Evolutionary conservation across 108 stramenopile genomes (phyloP).

Genomic region (Epithemia pelagica): DNA sequence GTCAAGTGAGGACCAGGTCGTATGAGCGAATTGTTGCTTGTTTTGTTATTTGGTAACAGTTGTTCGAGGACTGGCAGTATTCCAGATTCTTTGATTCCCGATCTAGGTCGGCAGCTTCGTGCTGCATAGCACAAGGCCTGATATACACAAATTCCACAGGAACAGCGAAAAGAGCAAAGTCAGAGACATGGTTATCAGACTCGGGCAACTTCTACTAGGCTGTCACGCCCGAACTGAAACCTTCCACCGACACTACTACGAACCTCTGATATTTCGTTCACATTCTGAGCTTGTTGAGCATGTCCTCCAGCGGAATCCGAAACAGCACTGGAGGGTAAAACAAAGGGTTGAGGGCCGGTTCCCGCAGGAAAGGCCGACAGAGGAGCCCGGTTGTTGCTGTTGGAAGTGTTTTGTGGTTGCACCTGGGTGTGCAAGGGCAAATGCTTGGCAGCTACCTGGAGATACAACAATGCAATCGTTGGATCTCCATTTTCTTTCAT

Average conservation of each 20-base stretch:
- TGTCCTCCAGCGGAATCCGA: not conserved
- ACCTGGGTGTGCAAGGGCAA: not conserved
- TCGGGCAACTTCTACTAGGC: not conserved
- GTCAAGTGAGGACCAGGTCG: not conserved
- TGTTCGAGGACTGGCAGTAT: not conserved
- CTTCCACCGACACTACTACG: not conserved
- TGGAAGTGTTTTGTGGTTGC: not conserved
- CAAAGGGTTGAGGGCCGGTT: not conserved
- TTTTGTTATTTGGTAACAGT: not conserved
- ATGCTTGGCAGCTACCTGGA: not conserved
- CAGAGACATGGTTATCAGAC: not conserved
- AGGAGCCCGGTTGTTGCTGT: no score
- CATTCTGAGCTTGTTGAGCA: not conserved
- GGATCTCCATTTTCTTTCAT: not conserved
- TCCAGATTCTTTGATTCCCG: conserved; percentile 5
- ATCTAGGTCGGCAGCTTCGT: not conserved
- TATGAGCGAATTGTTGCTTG: not conserved
- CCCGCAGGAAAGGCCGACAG: no score
- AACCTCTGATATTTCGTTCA: not conserved
- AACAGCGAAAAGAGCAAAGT: not conserved
- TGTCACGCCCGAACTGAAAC: not conserved
- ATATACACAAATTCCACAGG: no score
- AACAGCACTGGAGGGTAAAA: not conserved
- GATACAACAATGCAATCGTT: not conserved
- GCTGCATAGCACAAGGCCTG: not conserved